These are phyloP conservation scores for Alternaria rosae DNA, from an alignment of 2,329 filamentous ascomycete genomes.

Conservation along the genomic window DNA sequence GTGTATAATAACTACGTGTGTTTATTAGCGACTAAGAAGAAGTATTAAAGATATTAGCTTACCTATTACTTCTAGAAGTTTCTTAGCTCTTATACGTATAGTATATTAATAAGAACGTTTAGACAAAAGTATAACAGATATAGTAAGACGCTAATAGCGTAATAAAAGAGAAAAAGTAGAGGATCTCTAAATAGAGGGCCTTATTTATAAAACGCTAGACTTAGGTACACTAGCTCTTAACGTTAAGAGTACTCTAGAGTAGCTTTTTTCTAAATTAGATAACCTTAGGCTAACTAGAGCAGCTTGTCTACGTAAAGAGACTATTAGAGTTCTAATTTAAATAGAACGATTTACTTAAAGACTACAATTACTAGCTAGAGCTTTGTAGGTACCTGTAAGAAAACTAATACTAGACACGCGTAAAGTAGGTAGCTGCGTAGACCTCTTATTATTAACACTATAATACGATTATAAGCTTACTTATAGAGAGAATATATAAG, in stretches of 20 bases:
- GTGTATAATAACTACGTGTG: conserved; percentile 16
- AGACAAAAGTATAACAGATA: conserved; percentile 18
- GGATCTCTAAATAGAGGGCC: conserved; percentile 11
- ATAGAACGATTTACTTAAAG: conserved; percentile 15
- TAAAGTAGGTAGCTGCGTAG: conserved; percentile 16
- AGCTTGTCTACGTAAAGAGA: conserved; percentile 22
- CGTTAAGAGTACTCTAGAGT: no score
- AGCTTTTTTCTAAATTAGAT: neutral
- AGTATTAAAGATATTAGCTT: conserved; percentile 17
- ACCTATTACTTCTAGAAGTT: conserved; percentile 10
- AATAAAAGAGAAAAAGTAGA: conserved; percentile 19
- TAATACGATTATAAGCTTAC: conserved; percentile 16
- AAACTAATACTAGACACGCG: conserved; percentile 13
- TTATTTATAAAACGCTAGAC: conserved; percentile 20
- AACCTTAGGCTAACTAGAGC: conserved; percentile 4
- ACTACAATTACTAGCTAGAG: conserved; percentile 12
- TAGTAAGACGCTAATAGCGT: conserved; percentile 16
- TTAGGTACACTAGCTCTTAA: conserved; percentile 8
- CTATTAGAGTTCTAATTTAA: conserved; percentile 16
- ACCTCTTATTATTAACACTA: conserved; percentile 17
- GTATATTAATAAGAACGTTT: conserved; percentile 23
- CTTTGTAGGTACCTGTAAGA: conserved; percentile 15
- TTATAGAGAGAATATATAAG: conserved; percentile 19
- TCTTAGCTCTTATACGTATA: conserved; percentile 18
- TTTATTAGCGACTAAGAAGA: conserved; percentile 23